Evolutionary conservation across 2,329 filamentous ascomycete species (phyloP).

Genomic region (Teratosphaeria viscida): DNA sequence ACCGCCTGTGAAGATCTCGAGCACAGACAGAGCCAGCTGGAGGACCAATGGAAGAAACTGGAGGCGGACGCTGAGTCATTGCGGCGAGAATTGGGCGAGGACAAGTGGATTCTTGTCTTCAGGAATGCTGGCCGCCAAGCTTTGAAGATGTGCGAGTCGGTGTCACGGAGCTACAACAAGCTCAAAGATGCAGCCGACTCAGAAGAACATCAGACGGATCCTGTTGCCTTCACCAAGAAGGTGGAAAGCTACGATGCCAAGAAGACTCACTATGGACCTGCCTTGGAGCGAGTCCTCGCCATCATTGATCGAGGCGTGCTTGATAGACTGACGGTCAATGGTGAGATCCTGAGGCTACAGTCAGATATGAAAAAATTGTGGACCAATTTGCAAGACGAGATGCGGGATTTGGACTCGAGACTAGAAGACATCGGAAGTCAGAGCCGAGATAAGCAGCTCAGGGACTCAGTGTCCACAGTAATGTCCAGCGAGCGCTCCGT

Average conservation of each 20-base stretch:
- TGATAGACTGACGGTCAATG: constrained; percentile 91
- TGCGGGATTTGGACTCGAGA: constrained; percentile 62
- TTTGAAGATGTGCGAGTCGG: constrained; percentile 92
- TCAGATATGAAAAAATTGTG: constrained; percentile 78
- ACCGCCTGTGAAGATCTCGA: constrained; percentile 85
- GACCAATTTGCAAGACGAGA: constrained; percentile 63
- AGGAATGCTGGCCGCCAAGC: constrained; percentile 84
- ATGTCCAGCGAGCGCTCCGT: constrained; percentile 63
- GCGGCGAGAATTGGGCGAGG: constrained; percentile 82
- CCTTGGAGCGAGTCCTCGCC: constrained; percentile 78
- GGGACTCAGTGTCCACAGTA: constrained; percentile 89
- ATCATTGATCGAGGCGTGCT: constrained; percentile 95
- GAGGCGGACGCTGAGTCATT: constrained; percentile 84
- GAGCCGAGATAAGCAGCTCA: constrained; percentile 57
- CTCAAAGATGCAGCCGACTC: constrained; percentile 69
- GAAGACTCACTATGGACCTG: constrained; percentile 85
- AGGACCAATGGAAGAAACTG: constrained; percentile 77
- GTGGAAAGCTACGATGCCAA: constrained; percentile 92
- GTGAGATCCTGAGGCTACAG: constrained; percentile 80
- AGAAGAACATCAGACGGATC: constrained; percentile 62
- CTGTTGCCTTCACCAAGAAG: constrained; percentile 62
- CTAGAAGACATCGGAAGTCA: constrained; percentile 58
- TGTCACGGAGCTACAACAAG: constrained; percentile 76
- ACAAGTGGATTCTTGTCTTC: constrained; percentile 93
- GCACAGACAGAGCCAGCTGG: constrained; percentile 60